phyloP scores from a whole-genome alignment of 2,329 filamentous ascomycete genomes.

The Ceratocystis huliohia region DNA sequence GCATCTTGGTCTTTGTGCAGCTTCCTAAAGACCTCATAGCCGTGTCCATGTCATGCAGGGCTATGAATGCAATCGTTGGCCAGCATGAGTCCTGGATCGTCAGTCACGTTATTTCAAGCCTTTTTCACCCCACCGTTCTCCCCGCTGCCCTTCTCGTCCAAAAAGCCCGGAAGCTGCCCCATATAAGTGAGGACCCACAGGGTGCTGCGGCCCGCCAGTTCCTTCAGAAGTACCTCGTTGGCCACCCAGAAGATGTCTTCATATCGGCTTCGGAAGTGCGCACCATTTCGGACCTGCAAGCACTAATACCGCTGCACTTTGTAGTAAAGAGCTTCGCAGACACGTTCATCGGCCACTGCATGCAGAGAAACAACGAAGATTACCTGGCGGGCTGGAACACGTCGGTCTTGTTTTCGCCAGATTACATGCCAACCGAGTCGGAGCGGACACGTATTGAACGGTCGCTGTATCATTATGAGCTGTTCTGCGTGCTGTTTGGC shows the following conservation, averaged over 20 bases:
- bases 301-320: background rate
- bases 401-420: conserved; percentile 7
- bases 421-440: background rate
- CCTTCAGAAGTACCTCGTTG: background rate
- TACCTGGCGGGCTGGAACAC: conserved; percentile 14
- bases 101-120: background rate
- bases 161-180: conserved; percentile 9
- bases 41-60: conserved; percentile 1
- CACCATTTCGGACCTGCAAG: background rate
- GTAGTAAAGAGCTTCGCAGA: conserved; percentile 1
- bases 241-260: background rate
- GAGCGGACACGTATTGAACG: conserved; percentile 15
- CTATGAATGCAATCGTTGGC: background rate
- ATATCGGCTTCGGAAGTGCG: background rate
- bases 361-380: background rate
- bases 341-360: background rate
- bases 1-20: background rate
- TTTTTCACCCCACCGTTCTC: background rate
- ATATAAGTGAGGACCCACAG: background rate
- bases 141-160: conserved; percentile 11
- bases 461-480: conserved; percentile 17
- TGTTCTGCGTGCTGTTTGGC: conserved; percentile 19
- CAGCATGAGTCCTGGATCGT: conserved; percentile 10
- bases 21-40: conserved; percentile 4
- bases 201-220: background rate